Base-by-base conservation (phyloP, 331 rosid genomes). In the Malus hybrid region DNA sequence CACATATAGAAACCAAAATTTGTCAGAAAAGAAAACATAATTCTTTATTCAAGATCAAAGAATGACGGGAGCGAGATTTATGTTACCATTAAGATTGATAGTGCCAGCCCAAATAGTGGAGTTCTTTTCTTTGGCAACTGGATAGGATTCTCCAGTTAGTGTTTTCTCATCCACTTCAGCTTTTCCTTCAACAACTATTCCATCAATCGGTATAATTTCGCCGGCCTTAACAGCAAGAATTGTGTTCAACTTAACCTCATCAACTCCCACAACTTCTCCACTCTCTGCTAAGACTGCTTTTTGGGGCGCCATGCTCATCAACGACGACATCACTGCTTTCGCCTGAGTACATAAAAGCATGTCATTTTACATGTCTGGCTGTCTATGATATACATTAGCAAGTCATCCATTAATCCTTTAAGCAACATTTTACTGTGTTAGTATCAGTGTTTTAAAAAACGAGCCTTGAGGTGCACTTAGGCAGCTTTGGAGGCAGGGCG, bases 71-170 rank as follows among this genome's bases (percentile, higher is more conserved):
- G 65, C 19, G 65, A 60, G 19, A 18, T 63, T 63, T 29, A 29
- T 63, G 3, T 74, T 68, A 94, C 99, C 99, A 74, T 90, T 92
- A 63, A 94, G 77, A 77, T 94, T 94, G 76, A 90, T 86, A 52
- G 99, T 92, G 53, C 97, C 99, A n/a, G 97, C 97, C 97, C 91
- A 94, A 29, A 94, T 93, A 56, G 71, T 82, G 3, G 99, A 92
- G 48, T 87, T 89, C 68, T 80, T 86, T 32, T 81, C 93, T 79
- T 94, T 94, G 71, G 96, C 75, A 14, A 89, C 99, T 18, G 96
- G 99, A 73, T 85, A 87, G 28, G 99, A 86, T 74, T 94, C 97
- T 3, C 99, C 99, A 0, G 96, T 92, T 28, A 94, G 81, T 32
- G 89, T 84, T 79, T 92, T 92, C 83, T 94, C 97, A 28, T 94